Evolutionary conservation across 2,329 filamentous ascomycete genomes (phyloP), one percentile per base, ranked within the genome.

Genomic region (Monosporascus sp.): DNA sequence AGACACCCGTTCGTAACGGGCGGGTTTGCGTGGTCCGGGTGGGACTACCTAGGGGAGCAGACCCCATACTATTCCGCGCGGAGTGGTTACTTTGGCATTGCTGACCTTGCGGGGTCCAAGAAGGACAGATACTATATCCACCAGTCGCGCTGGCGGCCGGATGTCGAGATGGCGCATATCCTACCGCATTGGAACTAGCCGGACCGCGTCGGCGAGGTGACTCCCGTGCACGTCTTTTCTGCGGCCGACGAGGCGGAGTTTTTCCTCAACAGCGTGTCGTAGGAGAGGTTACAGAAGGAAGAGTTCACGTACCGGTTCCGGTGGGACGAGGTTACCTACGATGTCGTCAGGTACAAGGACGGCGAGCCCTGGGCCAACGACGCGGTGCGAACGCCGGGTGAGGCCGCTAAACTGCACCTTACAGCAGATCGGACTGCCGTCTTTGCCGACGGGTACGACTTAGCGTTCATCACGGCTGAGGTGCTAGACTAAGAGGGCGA

Each of bases 171-270:
- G 60, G 76, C 74, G 3, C 74, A 80, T 60, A 74, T 81, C 35
- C 70, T 81, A 2, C 78, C 78, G 3, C 78, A 81, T 59, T 81
- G 78, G 78, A 79, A 69, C 24, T 82, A 77, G 77, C 73, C 76
- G 0, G 71, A 74, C 18, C 67, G 77, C 0, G 68, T 70, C 1
- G 75, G 76, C 3, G 52, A 74, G 52, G 67, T 74, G 0, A 81
- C 78, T 8, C 79, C 78, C 0, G 77, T 81, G 2, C 78, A 82
- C 59, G 77, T 80, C 0, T 80, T 79, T 57, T 72, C 77, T 0
- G 65, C 73, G 1, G 78, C 68, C 3, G 76, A 81, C 57, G 76
- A 79, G 57, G 79, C 77, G 6, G 79, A 82, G 65, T 63, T 82
- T 1, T 81, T 80, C 54, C 57, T 81, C n/a, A 81, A 81, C 51